Percentiles rank a stretch among this genome's conserved stretches.
Conservation (phyloP, 768 basidiomycete species). For the Flagelloscypha sp. region DNA sequence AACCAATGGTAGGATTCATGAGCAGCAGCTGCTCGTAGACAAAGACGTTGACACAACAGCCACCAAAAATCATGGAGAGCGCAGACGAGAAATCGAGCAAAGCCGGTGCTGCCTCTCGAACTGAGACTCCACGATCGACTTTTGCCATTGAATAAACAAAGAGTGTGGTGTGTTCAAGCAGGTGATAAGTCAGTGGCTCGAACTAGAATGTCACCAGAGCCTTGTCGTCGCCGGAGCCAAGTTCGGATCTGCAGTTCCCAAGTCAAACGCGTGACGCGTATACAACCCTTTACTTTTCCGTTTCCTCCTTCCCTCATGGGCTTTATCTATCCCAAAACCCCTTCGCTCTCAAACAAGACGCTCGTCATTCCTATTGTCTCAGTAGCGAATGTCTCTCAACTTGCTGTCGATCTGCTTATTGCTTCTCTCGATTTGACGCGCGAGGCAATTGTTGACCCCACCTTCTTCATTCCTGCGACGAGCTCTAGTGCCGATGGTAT, state of each 20-base stretch:
- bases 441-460: constrained; percentile 57
- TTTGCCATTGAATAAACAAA: no score
- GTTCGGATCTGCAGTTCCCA: no score
- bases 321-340: no score
- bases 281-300: no score
- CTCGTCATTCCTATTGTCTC: constrained; percentile 81
- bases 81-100: constrained; percentile 31
- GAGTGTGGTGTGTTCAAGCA: no score
- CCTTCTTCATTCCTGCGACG: constrained; percentile 60
- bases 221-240: no score
- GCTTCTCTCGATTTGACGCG: constrained; percentile 51
- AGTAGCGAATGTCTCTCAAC: constrained; percentile 73
- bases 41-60: constrained; percentile 81
- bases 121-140: constrained; percentile 22
- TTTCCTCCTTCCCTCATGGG: no score
- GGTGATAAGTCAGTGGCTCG: no score
- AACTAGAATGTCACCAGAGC: no score
- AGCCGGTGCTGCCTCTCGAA: constrained; percentile 25
- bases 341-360: no score
- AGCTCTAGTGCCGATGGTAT: constrained; percentile 53
- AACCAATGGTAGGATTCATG: constrained; percentile 60
- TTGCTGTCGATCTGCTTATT: constrained; percentile 69
- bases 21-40: constrained; percentile 68
- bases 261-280: no score
- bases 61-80: constrained; percentile 64